These are phyloP conservation scores for Talaromyces sp. DNA, from an alignment of 2,329 filamentous ascomycete species.

Conservation along the genomic window DNA sequence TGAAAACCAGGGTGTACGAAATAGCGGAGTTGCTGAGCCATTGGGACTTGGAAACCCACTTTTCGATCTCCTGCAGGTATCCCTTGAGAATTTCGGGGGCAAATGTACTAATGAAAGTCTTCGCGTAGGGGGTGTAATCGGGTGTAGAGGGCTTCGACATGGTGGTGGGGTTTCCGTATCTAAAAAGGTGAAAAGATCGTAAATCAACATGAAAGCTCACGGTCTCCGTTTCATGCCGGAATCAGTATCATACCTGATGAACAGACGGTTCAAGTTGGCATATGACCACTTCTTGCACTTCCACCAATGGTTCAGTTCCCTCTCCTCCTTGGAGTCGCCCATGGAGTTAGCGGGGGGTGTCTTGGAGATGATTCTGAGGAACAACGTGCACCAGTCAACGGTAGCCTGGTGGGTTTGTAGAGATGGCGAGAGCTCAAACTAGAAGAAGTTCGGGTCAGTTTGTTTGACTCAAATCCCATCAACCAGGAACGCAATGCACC, in stretches of 20 bases:
- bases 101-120: conserved; percentile 86
- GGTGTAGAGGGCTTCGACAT: conserved; percentile 74
- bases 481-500: conserved; percentile 36
- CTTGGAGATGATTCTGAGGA: conserved; percentile 87
- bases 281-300: conserved; percentile 99
- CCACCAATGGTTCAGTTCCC: conserved; percentile 97
- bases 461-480: conserved; percentile 11
- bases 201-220: conserved; percentile 2
- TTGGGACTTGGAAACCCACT: conserved; percentile 91
- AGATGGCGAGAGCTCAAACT: conserved; percentile 83
- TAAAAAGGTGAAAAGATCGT: conserved; percentile 39
- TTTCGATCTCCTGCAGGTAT: conserved; percentile 92
- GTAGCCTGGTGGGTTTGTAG: conserved; percentile 80
- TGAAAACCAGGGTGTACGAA: conserved; percentile 89
- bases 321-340: conserved; percentile 76
- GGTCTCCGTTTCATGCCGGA: background rate
- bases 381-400: conserved; percentile 94
- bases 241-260: conserved; percentile 69
- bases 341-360: conserved; percentile 77
- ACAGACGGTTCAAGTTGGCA: conserved; percentile 93
- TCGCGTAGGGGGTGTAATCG: conserved; percentile 80
- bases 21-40: conserved; percentile 95
- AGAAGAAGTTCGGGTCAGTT: conserved; percentile 36
- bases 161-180: conserved; percentile 84
- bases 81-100: conserved; percentile 95